Percentiles rank a stretch among this genome's conserved stretches.
phyloP scores from a whole-genome alignment of 1,284 basidiomycete species.

The Malassezia cuniculi region DNA sequence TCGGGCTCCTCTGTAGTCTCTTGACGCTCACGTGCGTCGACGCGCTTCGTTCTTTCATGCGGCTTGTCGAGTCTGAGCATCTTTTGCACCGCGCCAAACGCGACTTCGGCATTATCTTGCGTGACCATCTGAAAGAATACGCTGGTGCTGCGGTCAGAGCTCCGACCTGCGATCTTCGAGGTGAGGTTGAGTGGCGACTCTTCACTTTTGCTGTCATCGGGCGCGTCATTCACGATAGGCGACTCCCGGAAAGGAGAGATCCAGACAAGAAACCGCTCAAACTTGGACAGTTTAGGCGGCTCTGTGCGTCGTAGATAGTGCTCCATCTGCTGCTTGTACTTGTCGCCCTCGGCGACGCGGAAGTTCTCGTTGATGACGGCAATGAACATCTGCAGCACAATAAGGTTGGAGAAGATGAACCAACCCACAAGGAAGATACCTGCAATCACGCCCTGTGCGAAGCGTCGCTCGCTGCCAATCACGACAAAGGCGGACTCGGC shows the following conservation, averaged over 20 bases:
- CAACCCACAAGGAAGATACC: conserved; percentile 68
- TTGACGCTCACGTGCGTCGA: conserved; percentile 17
- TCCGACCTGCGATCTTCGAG: too few species aligned
- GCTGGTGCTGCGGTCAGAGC: too few species aligned
- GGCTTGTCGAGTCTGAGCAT: conserved; percentile 50
- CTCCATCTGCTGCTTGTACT: conserved; percentile 67
- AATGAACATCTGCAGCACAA: conserved; percentile 94
- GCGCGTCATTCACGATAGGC: too few species aligned
- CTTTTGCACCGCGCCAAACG: conserved; percentile 20
- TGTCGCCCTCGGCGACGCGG: conserved; percentile 77
- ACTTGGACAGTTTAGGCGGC: conserved; percentile 24
- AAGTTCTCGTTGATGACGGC: conserved; percentile 98
- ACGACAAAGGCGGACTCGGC: conserved; percentile 65
- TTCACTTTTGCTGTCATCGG: too few species aligned
- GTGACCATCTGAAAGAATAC: conserved; percentile 13
- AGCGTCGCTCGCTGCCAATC: conserved; percentile 54
- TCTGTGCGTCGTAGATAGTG: conserved; percentile 49
- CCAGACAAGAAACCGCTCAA: conserved; percentile 48
- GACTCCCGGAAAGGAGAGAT: too few species aligned
- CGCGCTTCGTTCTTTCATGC: conserved; percentile 50
- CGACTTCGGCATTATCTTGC: conserved; percentile 10
- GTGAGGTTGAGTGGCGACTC: too few species aligned
- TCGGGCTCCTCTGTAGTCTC: background rate
- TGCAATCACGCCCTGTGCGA: conserved; percentile 62
- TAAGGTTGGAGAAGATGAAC: conserved; percentile 89